A percentile compares a stretch with the other conserved stretches of the same genome.
These are phyloP conservation scores for Fraxinus floribunda DNA, from an alignment of 305 asterid genomes.

Conservation along the genomic window DNA sequence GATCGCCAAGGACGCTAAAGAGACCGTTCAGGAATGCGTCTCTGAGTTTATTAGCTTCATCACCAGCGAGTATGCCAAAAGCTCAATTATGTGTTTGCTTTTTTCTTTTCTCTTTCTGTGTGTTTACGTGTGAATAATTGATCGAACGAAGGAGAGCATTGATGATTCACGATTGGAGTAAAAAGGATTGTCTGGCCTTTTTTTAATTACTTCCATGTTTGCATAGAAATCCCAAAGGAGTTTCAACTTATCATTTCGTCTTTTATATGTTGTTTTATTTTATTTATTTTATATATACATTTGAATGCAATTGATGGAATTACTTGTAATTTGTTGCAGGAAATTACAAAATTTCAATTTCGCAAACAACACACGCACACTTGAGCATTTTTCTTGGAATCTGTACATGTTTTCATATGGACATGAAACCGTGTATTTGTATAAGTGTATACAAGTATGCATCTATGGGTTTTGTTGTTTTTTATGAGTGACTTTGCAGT, in stretches of 20 bases:
- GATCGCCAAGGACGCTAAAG: constrained; percentile 88
- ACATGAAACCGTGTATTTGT: background rate
- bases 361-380: background rate
- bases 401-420: background rate
- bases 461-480: background rate
- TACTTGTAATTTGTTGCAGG: background rate
- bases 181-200: background rate
- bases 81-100: background rate
- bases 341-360: background rate
- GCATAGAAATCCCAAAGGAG: background rate
- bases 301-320: background rate
- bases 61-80: constrained; percentile 74
- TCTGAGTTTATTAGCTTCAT: constrained; percentile 91
- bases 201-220: background rate
- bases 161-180: background rate
- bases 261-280: background rate
- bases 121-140: background rate
- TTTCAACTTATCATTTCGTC: background rate
- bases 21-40: constrained; percentile 85
- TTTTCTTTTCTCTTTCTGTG: background rate
- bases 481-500: background rate
- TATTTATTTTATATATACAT: background rate
- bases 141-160: background rate
- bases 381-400: background rate
- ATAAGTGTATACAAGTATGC: background rate